Evolutionary conservation across 2,329 filamentous ascomycete genomes (phyloP), one percentile per base, ranked within the genome.

Genomic region (Monilinia fructigena): DNA sequence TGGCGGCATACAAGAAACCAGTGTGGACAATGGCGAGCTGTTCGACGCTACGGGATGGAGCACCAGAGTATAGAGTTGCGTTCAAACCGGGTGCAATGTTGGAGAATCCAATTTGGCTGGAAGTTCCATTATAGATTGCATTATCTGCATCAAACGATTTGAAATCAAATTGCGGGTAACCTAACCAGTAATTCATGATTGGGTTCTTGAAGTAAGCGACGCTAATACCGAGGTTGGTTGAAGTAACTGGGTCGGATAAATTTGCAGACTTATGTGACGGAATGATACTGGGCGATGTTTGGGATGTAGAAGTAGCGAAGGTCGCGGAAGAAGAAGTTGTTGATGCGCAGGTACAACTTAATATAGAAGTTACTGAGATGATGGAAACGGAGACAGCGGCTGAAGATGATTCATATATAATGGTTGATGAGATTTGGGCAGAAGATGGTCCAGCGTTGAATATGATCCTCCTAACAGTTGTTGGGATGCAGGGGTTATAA

Each of bases 21-120:
- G 31, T 55, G 31, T 55, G 54, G 7, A 55, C 54, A n/a, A 55
- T 55, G 31, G 54, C 54, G 20, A 55, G 54, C 3, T 55, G 31
- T n/a, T 55, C 54, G n/a, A 55, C 18, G 54, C 54, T 55, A n/a
- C 31, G 10, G 10, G 54, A 40, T n/a, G 54, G 54, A 14, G 54
- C 54, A n/a, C 54, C 54, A 55, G 54, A 14, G 35, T 55, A 55
- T 8, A 55, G 35, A n/a, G 54, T 23, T 7, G 14, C 54, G 6
- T 40, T 23, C 3, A 31, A 55, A 16, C 28, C 28, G 23, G 31
- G 14, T n/a, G 18, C 31, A 40, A 16, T 55, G 20, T 55, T 55
- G 28, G 54, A n/a, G 31, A 55, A 55, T 23, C 54, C 54, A 20
- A 38, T 55, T 55, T 23, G 31, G n/a, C 31, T 55, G 14, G 54